Conservation (phyloP, 305 asterid genomes). For the Fraxinus greggii region DNA sequence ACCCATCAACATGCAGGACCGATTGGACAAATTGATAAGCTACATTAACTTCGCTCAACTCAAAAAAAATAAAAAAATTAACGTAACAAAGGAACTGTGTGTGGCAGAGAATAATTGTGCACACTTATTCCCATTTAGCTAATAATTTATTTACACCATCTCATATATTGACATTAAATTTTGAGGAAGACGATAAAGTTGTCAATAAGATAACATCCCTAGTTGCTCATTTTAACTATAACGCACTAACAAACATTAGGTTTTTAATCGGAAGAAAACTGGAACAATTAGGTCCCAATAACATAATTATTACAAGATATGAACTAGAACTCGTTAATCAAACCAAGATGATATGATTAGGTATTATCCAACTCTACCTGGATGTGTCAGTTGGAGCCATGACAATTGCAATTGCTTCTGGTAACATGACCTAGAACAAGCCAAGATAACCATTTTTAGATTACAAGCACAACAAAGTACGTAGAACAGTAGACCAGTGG, state of each 20-base stretch:
- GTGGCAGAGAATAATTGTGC: neutral
- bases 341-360: neutral
- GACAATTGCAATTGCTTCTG: conserved; percentile 95
- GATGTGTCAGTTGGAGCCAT: conserved; percentile 92
- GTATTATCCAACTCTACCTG: neutral
- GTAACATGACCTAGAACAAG: conserved; percentile 78
- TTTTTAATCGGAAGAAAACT: neutral
- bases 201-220: neutral
- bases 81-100: neutral
- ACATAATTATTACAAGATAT: neutral
- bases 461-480: neutral
- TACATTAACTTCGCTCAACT: neutral
- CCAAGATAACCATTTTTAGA: conserved; percentile 8
- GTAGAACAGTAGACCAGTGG: conserved; percentile 9
- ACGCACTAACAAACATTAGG: neutral
- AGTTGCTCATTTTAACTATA: neutral
- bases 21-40: neutral
- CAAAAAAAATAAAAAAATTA: neutral
- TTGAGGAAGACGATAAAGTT: neutral
- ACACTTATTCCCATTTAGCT: neutral
- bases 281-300: neutral
- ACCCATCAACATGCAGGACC: neutral
- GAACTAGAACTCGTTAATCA: neutral
- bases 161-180: neutral
- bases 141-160: neutral